These are phyloP conservation scores for Kuraishia capsulata DNA, from an alignment of 805 yeast genomes.

Conservation along the genomic window DNA sequence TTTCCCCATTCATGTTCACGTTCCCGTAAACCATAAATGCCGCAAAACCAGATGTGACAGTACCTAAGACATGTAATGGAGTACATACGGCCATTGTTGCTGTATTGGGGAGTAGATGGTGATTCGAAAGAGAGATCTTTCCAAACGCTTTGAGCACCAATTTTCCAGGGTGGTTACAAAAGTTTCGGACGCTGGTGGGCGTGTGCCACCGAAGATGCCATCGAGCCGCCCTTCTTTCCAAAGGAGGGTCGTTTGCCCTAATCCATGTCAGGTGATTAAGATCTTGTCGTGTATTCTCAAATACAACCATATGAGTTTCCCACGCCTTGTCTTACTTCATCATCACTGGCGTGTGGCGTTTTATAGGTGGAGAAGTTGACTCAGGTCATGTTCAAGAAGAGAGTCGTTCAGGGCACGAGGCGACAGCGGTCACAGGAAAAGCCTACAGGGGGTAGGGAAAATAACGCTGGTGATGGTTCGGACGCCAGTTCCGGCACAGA, in stretches of 20 bases:
- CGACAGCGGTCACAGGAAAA: background rate
- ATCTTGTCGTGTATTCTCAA: slow-evolving; percentile 2
- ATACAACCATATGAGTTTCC: slow-evolving; percentile 4
- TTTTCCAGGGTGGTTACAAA: no score
- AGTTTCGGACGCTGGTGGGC: no score
- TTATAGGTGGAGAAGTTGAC: background rate
- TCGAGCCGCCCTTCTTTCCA: no score
- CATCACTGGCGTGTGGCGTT: background rate
- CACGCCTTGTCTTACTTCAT: no score
- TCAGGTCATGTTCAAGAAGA: slow-evolving; percentile 28
- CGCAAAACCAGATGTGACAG: no score
- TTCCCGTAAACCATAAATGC: no score
- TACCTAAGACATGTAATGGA: background rate
- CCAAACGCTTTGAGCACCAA: no score
- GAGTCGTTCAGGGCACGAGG: slow-evolving; percentile 15
- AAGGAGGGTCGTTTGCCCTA: no score
- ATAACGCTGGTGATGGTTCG: slow-evolving; percentile 2
- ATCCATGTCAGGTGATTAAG: no score
- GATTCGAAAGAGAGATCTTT: background rate
- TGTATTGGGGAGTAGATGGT: slow-evolving; percentile 3
- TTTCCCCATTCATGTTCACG: no score
- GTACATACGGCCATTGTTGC: slow-evolving; percentile 19
- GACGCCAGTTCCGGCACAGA: background rate
- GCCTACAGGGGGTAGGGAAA: background rate
- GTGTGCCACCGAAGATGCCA: no score